Evolutionary conservation across 257 asterid genomes (phyloP), one percentile per base, ranked within the genome.

Genomic region (Solanum sitiens): DNA sequence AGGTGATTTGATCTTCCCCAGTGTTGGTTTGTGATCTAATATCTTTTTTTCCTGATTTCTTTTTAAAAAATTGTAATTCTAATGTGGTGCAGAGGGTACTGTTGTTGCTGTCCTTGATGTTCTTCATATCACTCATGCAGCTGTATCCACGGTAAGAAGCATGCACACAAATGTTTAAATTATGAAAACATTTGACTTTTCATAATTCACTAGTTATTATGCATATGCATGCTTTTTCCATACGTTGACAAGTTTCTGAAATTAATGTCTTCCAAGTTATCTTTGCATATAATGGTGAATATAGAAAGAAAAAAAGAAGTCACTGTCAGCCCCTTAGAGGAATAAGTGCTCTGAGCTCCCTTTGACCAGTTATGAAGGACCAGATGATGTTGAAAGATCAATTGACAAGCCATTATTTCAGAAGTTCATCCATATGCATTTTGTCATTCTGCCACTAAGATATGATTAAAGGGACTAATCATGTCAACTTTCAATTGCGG

Each of bases 61-160:
- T 73, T 80, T 4, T 7, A n/a, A n/a, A 59, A 39, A 11, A 21
- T 21, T 56, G 50, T 39, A 68, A 72, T 56, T 45, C 45, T 79
- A 83, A 53, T 68, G 85, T 71, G 86, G 40, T 89, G 73, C 95
- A 97, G 99, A 97, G 88, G 99, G 99, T 87, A 82, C 39, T 79
- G 92, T 91, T 87, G 98, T 93, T 87, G 93, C 98, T 85, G 98
- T 97, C 75, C 92, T 97, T 76, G 99, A 97, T 87, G 99, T 97
- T 89, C 94, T 97, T 87, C 94, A 94, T 89, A 96, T 97, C 85
- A 96, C 99, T 75, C 98, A 95, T 88, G 99, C 99, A 47, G 98
- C 98, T 70, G 94, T 97, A 47, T 91, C 98, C 89, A 95, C 98
- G 33, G 99, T 97, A 93, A 91, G 98, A 90, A 87, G 45, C 71